These are phyloP conservation scores for Cryptococcus wingfieldii DNA, from an alignment of 1,284 basidiomycete species.

Conservation along the genomic window DNA sequence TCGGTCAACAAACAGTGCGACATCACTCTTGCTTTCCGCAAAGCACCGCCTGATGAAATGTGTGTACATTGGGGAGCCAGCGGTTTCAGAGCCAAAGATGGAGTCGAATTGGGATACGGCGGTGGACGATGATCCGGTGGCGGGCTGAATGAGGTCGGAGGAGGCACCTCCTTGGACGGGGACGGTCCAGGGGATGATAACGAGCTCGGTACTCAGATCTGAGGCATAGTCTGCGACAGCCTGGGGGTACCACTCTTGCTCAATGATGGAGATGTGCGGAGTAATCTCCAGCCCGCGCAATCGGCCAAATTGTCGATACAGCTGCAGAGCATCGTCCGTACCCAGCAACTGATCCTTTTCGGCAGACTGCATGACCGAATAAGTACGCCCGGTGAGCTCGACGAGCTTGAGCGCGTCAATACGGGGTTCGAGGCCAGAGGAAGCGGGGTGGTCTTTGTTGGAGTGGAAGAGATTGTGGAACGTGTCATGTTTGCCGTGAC, in stretches of 20 bases:
- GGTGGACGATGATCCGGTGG: constrained; percentile 2
- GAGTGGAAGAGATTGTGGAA: background rate
- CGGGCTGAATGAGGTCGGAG: constrained; percentile 54
- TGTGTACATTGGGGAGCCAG: constrained; percentile 57
- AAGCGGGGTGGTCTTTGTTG: background rate
- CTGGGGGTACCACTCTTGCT: constrained; percentile 64
- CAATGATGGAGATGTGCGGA: constrained; percentile 61
- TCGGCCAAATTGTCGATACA: constrained; percentile 70
- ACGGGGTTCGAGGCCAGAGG: constrained; percentile 6
- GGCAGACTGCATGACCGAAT: constrained; percentile 75
- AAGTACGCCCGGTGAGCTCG: constrained; percentile 80
- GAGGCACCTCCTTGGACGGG: constrained; percentile 41
- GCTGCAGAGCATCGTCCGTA: constrained; percentile 72
- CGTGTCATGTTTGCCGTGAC: background rate
- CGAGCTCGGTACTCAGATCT: constrained; percentile 62
- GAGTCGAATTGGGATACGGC: constrained; percentile 35
- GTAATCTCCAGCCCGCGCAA: constrained; percentile 66
- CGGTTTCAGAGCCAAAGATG: constrained; percentile 40
- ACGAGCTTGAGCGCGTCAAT: constrained; percentile 78
- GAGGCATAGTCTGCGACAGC: constrained; percentile 64
- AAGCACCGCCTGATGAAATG: constrained; percentile 79
- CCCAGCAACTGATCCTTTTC: constrained; percentile 63
- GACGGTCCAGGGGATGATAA: constrained; percentile 75
- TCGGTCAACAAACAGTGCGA: constrained; percentile 77
- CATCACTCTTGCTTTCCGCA: constrained; percentile 58